These are phyloP conservation scores for Sclerotinia minor DNA, from an alignment of 2,329 filamentous ascomycete species.

Conservation along the genomic window DNA sequence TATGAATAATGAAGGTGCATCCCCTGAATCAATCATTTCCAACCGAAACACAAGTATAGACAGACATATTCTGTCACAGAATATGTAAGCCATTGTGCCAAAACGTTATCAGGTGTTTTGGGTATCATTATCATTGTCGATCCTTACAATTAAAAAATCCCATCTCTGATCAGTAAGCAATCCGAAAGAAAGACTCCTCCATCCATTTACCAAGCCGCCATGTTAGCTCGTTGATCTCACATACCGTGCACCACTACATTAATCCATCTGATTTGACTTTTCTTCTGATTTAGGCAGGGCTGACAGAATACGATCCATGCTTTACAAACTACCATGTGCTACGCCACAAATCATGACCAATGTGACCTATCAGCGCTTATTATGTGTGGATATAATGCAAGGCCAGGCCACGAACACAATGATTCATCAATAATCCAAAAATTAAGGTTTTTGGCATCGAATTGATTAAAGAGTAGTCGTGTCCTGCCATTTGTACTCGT, in stretches of 20 bases:
- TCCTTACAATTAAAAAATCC: background rate
- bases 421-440: conserved; percentile 8
- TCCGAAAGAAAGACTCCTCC: background rate
- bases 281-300: conserved; percentile 15
- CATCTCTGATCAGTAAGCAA: background rate
- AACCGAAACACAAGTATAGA: too few species aligned
- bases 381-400: background rate
- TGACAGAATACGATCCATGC: conserved; percentile 11
- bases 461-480: conserved; percentile 10
- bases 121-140: background rate
- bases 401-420: background rate
- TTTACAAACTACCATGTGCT: conserved; percentile 12
- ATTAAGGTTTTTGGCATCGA: conserved; percentile 3
- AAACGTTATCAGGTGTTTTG: background rate
- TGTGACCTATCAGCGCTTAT: conserved; percentile 12
- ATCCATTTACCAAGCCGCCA: background rate
- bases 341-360: conserved; percentile 19
- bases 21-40: conserved; percentile 6
- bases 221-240: background rate
- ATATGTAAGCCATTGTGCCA: background rate
- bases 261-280: background rate
- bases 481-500: conserved; percentile 5
- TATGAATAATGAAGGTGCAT: background rate
- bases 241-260: background rate
- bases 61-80: too few species aligned